Evolutionary conservation across 148 eudicot species (phyloP), one percentile per base, ranked within the genome.

Genomic region (Heliamphora exappendiculata): DNA sequence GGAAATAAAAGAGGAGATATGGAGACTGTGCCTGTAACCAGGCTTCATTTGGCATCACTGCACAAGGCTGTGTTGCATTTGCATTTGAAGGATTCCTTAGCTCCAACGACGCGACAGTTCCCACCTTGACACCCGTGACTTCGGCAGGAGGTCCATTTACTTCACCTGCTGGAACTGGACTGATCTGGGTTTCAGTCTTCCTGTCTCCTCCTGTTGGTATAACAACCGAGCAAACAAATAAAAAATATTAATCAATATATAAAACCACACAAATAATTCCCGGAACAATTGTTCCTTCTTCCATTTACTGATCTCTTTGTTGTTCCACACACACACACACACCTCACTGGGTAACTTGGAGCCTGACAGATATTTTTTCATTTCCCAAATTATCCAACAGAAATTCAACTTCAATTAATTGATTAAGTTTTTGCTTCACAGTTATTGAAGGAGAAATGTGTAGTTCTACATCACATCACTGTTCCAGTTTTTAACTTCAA

Each of bases 11-110:
- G 70, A 50, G 72, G 42, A 19, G 53, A 7, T 16, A 54, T 29
- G 12, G 44, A 79, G 59, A n/a, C 59, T 79, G 69, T 79, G 91
- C 94, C 86, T 91, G 97, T 78, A 87, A 34, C 98, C 94, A 93
- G 78, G 80, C 72, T 81, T 93, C 97, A 80, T 83, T 78, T 11
- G 98, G 84, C 51, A 86, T 74, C 22, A 81, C 72, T 34, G 80
- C 83, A 69, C 41, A 81, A 73, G 89, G 67, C 75, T 81, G 79
- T 72, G 82, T 82, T 29, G 73, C 83, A 70, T 73, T 82, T 42
- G 79, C 76, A 66, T 67, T 76, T 16, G 89, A 85, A 81, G 88
- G 85, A 53, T 85, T 86, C 66, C 69, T 84, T 60, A 88, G 80
- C 77, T 87, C 92, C 82, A 87, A 76, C 64, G 87, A 75, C 58